Conservation (phyloP, 306 rosid species). For the Inga leiocalycina region DNA sequence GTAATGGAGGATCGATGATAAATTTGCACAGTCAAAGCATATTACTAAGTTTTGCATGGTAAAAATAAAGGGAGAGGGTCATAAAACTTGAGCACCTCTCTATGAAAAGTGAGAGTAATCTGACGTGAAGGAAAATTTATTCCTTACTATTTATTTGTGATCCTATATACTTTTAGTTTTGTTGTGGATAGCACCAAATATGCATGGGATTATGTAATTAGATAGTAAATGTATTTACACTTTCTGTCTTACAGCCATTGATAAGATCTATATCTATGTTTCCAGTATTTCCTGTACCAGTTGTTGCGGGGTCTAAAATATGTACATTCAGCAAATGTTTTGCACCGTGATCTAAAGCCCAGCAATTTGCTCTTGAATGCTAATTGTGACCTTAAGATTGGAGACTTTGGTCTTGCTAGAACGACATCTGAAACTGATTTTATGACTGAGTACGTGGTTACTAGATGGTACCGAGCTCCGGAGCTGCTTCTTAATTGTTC, state of each 20-base stretch:
- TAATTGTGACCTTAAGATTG: slow-evolving; percentile 97
- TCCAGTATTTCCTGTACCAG: slow-evolving; percentile 94
- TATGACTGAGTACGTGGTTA: slow-evolving; percentile 97
- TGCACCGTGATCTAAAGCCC: slow-evolving; percentile 98
- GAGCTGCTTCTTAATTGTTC: slow-evolving; percentile 94
- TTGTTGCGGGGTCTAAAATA: slow-evolving; percentile 92
- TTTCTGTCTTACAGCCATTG: slow-evolving; percentile 31
- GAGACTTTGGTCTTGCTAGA: slow-evolving; percentile 97
- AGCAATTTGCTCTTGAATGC: slow-evolving; percentile 91
- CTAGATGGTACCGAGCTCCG: slow-evolving; percentile 98
- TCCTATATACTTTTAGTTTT: slow-evolving; percentile 8
- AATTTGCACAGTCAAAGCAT: not conserved
- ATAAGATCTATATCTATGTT: slow-evolving; percentile 35
- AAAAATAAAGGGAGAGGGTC: not conserved
- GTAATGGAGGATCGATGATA: not conserved
- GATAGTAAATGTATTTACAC: slow-evolving; percentile 12
- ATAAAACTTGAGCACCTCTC: not conserved
- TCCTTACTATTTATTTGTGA: not conserved
- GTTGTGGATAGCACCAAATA: not conserved
- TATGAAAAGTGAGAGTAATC: not conserved
- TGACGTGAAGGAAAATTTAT: not conserved
- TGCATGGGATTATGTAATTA: slow-evolving; percentile 15
- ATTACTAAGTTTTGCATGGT: not conserved
- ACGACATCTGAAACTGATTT: slow-evolving; percentile 99
- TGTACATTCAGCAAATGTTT: slow-evolving; percentile 89